phyloP scores from a whole-genome alignment of 176 grass and related monocot species.

The Bothriochloa decipiens region DNA sequence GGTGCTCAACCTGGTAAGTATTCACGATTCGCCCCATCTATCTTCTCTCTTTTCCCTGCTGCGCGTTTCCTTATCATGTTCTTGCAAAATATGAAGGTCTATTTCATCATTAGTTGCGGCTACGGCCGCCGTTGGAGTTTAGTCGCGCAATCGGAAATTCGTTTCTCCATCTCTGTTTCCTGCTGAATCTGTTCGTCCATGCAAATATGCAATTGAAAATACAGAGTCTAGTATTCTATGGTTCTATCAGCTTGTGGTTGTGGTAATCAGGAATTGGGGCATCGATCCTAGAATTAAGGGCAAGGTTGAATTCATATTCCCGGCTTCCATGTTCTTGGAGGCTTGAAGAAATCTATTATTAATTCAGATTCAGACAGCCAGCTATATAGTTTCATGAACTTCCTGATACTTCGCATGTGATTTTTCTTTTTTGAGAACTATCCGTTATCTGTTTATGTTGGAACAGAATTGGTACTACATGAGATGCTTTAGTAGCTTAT shows the following conservation, averaged over 20 bases:
- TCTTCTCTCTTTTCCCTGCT: neutral
- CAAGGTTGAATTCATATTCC: neutral
- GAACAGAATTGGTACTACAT: neutral
- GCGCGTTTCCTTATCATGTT: neutral
- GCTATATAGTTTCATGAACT: neutral
- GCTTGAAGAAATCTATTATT: constrained; percentile 13
- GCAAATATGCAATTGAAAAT: neutral
- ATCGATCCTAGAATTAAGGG: neutral
- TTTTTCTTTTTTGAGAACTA: too few species aligned
- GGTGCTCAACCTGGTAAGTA: constrained; percentile 43
- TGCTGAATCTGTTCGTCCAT: neutral
- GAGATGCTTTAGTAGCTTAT: neutral
- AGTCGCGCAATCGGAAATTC: neutral
- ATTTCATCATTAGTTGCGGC: neutral
- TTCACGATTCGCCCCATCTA: neutral
- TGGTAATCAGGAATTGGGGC: neutral
- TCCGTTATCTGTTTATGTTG: neutral
- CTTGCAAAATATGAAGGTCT: neutral
- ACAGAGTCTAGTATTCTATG: neutral
- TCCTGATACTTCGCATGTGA: neutral
- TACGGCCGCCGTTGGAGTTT: neutral
- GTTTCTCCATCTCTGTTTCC: constrained; percentile 8
- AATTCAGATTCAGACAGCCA: neutral
- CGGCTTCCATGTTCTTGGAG: neutral
- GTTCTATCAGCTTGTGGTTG: neutral